Evolutionary conservation across 306 rosid genomes (phyloP).

Genomic region (Malus sieversii): DNA sequence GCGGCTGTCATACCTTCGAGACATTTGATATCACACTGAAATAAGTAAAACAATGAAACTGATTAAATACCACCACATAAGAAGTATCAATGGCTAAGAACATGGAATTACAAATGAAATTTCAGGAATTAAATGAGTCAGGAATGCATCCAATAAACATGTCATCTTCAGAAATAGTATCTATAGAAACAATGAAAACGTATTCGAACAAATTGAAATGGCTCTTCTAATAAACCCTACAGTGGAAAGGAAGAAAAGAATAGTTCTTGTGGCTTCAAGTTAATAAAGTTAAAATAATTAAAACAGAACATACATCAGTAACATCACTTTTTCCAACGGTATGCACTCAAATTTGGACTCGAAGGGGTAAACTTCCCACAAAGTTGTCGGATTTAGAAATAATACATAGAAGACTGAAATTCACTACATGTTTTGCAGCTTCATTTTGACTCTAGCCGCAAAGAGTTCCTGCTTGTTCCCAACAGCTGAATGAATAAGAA

Average conservation of each 20-base stretch:
- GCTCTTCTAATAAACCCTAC: not conserved
- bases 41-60: not conserved
- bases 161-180: not conserved
- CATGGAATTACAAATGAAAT: not conserved
- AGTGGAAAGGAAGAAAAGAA: not conserved
- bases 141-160: not conserved
- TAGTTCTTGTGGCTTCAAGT: not conserved
- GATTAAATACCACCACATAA: not conserved
- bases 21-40: constrained; percentile 21
- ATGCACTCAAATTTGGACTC: not conserved
- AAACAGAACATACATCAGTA: not conserved
- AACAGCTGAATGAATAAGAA: not conserved
- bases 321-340: not conserved
- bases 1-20: constrained; percentile 40
- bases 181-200: not conserved
- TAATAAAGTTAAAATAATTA: not conserved
- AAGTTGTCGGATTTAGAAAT: not conserved
- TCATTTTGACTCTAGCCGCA: not conserved
- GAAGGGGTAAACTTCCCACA: not conserved
- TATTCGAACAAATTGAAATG: not conserved
- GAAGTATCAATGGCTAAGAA: not conserved
- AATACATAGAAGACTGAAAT: not conserved
- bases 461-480: not conserved
- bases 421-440: not conserved
- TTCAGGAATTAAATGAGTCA: not conserved